phyloP scores from a whole-genome alignment of 306 rosid species.

The Oxytropis ochrocephala region DNA sequence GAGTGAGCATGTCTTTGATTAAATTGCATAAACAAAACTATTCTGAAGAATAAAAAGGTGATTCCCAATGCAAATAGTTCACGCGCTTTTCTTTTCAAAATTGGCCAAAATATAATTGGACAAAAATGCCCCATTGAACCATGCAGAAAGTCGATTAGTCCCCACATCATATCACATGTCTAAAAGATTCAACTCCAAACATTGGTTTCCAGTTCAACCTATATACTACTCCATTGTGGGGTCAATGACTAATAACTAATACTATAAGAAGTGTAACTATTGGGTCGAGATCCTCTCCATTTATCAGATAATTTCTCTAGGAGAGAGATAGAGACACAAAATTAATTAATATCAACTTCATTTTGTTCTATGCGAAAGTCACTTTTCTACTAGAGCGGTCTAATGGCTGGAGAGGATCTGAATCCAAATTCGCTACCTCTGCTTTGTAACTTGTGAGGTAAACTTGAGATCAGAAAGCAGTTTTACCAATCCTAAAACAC shows the following conservation, averaged over 20 bases:
- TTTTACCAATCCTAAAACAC: conserved; percentile 72
- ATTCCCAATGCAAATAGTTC: conserved; percentile 43
- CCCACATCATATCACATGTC: background rate
- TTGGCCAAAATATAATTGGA: conserved; percentile 30
- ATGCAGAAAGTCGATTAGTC: background rate
- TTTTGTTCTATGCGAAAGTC: no score
- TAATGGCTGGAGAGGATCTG: no score
- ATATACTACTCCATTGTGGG: conserved; percentile 13
- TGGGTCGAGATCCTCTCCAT: no score
- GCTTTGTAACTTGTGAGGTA: conserved; percentile 45
- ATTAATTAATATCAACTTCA: no score
- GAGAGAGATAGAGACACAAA: no score
- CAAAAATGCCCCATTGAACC: conserved; percentile 24
- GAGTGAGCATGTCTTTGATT: conserved; percentile 33
- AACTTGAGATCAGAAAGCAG: conserved; percentile 72
- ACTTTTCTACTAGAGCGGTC: no score
- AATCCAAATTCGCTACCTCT: conserved; percentile 13
- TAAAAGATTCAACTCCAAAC: background rate
- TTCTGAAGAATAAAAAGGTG: conserved; percentile 15
- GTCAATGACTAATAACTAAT: background rate
- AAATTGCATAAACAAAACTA: background rate
- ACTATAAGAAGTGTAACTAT: background rate
- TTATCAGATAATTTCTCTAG: no score
- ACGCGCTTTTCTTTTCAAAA: conserved; percentile 34
- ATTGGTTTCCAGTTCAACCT: background rate